Base-by-base conservation (phyloP, 1,284 basidiomycete species). In the Marasmius oreades region DNA sequence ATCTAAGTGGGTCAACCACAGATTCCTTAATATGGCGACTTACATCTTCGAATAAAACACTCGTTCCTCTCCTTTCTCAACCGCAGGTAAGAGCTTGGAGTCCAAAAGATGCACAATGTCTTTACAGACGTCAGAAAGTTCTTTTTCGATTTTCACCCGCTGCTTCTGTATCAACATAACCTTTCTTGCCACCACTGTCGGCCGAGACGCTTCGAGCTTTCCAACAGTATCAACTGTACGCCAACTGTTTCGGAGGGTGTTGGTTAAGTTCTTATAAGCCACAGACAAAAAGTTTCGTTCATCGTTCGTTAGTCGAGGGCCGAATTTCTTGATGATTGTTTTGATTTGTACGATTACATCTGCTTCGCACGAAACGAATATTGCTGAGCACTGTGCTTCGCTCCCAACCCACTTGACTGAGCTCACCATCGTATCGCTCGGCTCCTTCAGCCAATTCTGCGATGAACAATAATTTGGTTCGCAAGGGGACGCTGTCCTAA, bases 21-120 rank as follows among this genome's bases (percentile, higher is more conserved):
- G n/a, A n/a, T n/a, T n/a, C n/a, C n/a, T n/a, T n/a, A n/a, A n/a
- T n/a, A n/a, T 50, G 10, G 10, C 39, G 33, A 67, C 77, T 69
- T 58, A 85, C 85, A 88, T 82, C 69, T 88, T 88, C 54, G 74
- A 78, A 68, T 86, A 87, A 67, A 88, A 88, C 14, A 87, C 86
- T 14, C 72, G 77, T 67, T 86, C 83, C 64, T 88, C 86, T 12
- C 85, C 84, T 5, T 73, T 68, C 51, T 70, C 73, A 0, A 85
- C 85, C 6, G 77, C 73, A 2, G 81, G 80, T 37, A 88, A 68
- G 20, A 88, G 73, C 51, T 76, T 69, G 23, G 73, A 72, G 53
- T 85, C 80, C 51, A 87, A 70, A 2, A 86, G 64, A 31, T 73
- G 69, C 12, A 87, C 75, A 44, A 85, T 78, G 58, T 86, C 84